phyloP scores from a whole-genome alignment of 495 filamentous ascomycete genomes.

The Tuber microsphaerosporum region DNA sequence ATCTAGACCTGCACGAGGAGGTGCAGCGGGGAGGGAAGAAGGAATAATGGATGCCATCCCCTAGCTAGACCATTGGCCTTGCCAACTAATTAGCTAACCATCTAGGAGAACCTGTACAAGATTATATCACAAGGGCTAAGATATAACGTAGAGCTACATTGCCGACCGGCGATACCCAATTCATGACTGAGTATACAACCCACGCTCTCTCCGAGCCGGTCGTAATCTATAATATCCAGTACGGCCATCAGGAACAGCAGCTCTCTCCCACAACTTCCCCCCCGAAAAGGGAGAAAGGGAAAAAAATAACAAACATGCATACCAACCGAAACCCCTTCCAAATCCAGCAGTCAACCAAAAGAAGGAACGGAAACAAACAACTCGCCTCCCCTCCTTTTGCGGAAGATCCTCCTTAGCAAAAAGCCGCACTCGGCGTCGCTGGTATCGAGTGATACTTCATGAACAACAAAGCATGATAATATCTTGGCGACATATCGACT shows the following conservation, averaged over 20 bases:
- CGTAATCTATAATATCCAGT: background rate
- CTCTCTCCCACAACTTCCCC: background rate
- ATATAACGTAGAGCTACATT: background rate
- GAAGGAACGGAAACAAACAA: background rate
- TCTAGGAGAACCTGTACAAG: background rate
- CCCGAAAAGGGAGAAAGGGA: background rate
- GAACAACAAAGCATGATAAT: background rate
- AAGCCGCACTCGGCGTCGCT: background rate
- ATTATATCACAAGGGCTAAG: background rate
- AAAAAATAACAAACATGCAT: background rate
- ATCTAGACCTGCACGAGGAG: background rate
- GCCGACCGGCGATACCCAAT: background rate
- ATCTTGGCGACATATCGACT: background rate
- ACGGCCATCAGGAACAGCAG: background rate
- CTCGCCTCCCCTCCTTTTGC: too few relatives aligned
- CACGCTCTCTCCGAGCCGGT: background rate
- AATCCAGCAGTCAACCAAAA: background rate
- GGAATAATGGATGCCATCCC: background rate
- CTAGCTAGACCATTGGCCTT: background rate
- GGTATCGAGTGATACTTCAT: background rate
- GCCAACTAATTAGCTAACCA: background rate
- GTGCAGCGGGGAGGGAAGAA: background rate
- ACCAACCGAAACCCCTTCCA: background rate
- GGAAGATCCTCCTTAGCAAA: background rate
- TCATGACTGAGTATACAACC: background rate